Conservation (phyloP, 176 grass and related monocot genomes). For the Areca catechu region DNA sequence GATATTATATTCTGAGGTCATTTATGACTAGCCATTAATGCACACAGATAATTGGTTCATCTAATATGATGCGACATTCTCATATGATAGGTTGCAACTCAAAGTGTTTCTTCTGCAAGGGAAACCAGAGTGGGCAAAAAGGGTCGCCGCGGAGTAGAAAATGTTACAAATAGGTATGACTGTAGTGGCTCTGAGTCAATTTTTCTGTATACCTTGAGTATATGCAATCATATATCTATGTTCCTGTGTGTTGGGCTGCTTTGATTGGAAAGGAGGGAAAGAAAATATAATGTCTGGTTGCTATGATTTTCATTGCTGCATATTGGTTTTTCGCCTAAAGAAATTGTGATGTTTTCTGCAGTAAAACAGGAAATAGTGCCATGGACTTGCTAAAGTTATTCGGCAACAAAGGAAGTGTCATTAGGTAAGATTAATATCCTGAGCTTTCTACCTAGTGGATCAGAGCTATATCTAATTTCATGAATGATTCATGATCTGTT, state of each 20-base stretch:
- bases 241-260: slow-evolving; percentile 5
- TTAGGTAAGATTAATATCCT: slow-evolving; percentile 34
- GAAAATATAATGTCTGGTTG: not conserved
- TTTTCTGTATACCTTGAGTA: too few relatives aligned
- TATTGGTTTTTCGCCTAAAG: too few relatives aligned
- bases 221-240: not conserved
- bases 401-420: slow-evolving; percentile 79
- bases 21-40: too few relatives aligned
- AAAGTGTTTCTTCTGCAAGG: slow-evolving; percentile 79
- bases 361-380: too few relatives aligned
- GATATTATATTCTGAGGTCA: too few relatives aligned
- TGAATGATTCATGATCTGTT: too few relatives aligned
- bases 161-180: slow-evolving; percentile 49
- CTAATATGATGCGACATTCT: too few relatives aligned
- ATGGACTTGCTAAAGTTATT: slow-evolving; percentile 64
- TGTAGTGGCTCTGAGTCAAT: too few relatives aligned
- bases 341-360: too few relatives aligned
- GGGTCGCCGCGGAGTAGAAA: slow-evolving; percentile 57
- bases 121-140: slow-evolving; percentile 85
- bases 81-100: slow-evolving; percentile 52
- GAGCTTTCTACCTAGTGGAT: too few relatives aligned
- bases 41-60: too few relatives aligned
- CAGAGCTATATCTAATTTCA: too few relatives aligned
- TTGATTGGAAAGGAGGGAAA: not conserved
- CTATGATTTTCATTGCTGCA: not conserved